These are phyloP conservation scores for Phaffia australis DNA, from an alignment of 768 basidiomycete species.

Conservation along the genomic window DNA sequence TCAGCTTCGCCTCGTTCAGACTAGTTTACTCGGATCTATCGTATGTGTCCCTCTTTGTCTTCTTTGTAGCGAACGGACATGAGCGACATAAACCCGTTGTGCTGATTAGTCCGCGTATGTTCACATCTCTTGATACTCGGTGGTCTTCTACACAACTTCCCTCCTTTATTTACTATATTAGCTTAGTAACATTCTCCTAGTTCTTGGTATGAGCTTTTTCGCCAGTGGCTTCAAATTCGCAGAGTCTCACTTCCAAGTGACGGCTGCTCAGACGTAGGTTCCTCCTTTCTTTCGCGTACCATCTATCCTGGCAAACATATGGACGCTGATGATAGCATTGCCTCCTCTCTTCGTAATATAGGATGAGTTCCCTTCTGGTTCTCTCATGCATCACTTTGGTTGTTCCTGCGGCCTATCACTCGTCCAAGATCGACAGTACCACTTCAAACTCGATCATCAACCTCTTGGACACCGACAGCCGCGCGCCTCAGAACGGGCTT, in stretches of 20 bases:
- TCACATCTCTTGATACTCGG: background rate
- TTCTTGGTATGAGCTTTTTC: slow-evolving; percentile 48
- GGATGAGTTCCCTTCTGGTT: slow-evolving; percentile 56
- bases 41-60: slow-evolving; percentile 43
- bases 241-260: slow-evolving; percentile 66
- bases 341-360: background rate
- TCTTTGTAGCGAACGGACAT: background rate
- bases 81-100: background rate
- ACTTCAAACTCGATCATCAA: too few species aligned
- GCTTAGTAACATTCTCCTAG: background rate
- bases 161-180: background rate
- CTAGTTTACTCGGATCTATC: slow-evolving; percentile 83
- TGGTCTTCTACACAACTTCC: background rate
- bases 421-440: background rate
- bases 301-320: background rate
- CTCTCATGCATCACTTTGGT: slow-evolving; percentile 78
- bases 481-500: background rate
- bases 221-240: slow-evolving; percentile 60
- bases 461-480: too few species aligned
- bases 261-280: slow-evolving; percentile 75
- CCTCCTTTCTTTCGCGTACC: slow-evolving; percentile 9
- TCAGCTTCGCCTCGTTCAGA: slow-evolving; percentile 76
- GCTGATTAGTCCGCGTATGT: background rate
- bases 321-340: background rate
- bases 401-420: slow-evolving; percentile 73